Conservation (phyloP, 257 asterid genomes). For the Ajuga chamaepitys region DNA sequence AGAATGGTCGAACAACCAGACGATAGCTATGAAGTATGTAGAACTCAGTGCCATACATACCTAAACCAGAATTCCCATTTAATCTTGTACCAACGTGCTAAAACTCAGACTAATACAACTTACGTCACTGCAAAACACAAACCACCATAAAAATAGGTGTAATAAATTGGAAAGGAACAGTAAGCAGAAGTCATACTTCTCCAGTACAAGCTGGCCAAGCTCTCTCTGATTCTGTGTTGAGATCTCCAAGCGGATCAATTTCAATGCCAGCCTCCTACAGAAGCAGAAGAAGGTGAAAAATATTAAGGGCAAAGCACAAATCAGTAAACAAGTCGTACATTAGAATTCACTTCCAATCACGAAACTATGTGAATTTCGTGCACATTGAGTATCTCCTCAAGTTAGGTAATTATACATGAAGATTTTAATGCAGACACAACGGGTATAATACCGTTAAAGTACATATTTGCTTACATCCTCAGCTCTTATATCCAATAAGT, state of each 20-base stretch:
- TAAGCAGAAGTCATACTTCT: constrained; percentile 45
- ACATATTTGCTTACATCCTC: background rate
- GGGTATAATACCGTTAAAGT: background rate
- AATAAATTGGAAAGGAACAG: background rate
- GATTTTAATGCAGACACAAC: background rate
- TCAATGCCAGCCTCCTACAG: constrained; percentile 83
- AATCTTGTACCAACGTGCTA: background rate
- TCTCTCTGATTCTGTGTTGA: constrained; percentile 84
- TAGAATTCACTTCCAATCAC: too few species aligned
- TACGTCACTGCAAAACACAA: background rate
- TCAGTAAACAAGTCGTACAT: too few species aligned
- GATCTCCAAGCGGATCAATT: constrained; percentile 86
- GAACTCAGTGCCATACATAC: constrained; percentile 87
- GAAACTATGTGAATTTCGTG: too few species aligned
- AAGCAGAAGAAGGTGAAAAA: background rate
- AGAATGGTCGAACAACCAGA: constrained; percentile 79
- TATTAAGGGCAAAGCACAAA: too few species aligned
- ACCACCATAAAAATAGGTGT: background rate
- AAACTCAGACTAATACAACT: too few species aligned
- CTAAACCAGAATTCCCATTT: constrained; percentile 27
- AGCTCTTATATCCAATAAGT: background rate
- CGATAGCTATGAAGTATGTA: constrained; percentile 93
- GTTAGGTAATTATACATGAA: background rate
- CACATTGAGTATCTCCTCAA: too few species aligned
- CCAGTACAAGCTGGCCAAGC: constrained; percentile 78